Conservation (phyloP, 768 basidiomycete species). For the Lentinula sp. region DNA sequence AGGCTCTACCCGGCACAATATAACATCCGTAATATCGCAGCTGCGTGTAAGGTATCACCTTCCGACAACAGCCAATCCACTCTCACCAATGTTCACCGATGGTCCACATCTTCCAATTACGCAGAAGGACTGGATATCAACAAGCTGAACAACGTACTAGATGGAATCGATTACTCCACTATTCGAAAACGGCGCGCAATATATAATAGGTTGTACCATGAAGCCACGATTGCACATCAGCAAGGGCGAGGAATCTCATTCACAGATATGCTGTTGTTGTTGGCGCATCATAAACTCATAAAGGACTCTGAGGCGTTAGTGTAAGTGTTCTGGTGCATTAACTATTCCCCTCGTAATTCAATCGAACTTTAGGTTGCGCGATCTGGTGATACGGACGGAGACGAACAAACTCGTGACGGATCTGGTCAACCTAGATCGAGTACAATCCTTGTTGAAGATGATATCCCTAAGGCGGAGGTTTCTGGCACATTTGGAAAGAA, state of each 20-base stretch:
- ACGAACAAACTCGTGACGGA: constrained; percentile 78
- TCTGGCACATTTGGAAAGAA: constrained; percentile 43
- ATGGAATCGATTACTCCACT: constrained; percentile 54
- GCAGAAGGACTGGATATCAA: constrained; percentile 55
- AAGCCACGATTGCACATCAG: constrained; percentile 71
- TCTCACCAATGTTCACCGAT: constrained; percentile 18
- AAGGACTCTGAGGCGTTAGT: constrained; percentile 82
- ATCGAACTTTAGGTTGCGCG: constrained; percentile 55
- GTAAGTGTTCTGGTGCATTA: constrained; percentile 41
- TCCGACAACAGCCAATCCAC: neutral
- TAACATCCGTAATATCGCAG: constrained; percentile 54
- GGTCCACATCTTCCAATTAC: constrained; percentile 23
- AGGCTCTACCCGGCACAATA: constrained; percentile 74
- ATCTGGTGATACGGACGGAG: constrained; percentile 68
- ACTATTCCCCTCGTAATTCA: neutral
- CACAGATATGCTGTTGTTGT: constrained; percentile 77
- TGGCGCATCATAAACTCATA: constrained; percentile 91
- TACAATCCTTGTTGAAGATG: constrained; percentile 72
- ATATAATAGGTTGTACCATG: constrained; percentile 79
- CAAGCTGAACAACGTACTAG: constrained; percentile 53
- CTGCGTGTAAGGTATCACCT: constrained; percentile 34
- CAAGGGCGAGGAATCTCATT: constrained; percentile 82
- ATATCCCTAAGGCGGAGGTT: constrained; percentile 70
- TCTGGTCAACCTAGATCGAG: constrained; percentile 79
- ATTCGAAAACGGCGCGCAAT: constrained; percentile 63